These are phyloP conservation scores for Pseudonitzschia multistriata DNA, from an alignment of 108 stramenopile genomes.

Conservation along the genomic window DNA sequence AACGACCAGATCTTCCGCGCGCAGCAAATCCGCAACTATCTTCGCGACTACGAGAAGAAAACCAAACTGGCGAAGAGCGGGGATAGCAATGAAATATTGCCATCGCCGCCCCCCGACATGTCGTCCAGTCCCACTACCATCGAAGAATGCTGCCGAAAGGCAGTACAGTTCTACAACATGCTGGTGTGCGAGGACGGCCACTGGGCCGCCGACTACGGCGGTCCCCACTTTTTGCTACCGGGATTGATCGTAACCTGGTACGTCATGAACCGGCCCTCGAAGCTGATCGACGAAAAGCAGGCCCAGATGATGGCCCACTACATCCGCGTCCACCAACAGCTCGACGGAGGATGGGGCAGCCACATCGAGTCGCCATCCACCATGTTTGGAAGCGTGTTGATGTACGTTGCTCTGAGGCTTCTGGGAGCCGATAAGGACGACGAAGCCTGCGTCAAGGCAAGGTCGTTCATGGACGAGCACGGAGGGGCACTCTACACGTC, in stretches of 20 bases:
- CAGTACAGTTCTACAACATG: conserved; percentile 76
- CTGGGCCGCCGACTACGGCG: conserved; percentile 98
- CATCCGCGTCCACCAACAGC: conserved; percentile 92
- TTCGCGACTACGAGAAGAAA: conserved; percentile 34
- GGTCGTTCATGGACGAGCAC: conserved; percentile 75
- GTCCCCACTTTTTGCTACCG: conserved; percentile 97
- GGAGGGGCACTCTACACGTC: conserved; percentile 93
- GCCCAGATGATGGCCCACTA: conserved; percentile 80
- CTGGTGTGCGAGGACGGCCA: conserved; percentile 89
- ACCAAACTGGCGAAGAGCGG: not conserved
- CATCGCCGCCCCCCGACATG: conserved; percentile 23
- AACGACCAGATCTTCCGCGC: conserved; percentile 74
- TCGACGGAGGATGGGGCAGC: conserved; percentile 98
- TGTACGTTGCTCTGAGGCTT: conserved; percentile 90
- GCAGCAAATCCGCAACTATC: conserved; percentile 71
- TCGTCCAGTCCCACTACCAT: conserved; percentile 40
- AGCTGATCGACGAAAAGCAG: conserved; percentile 58
- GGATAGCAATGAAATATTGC: not conserved
- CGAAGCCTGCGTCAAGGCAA: conserved; percentile 44
- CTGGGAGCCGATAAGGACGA: conserved; percentile 75
- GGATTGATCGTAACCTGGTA: conserved; percentile 93
- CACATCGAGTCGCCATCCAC: conserved; percentile 97
- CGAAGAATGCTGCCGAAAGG: conserved; percentile 61
- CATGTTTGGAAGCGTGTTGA: conserved; percentile 95
- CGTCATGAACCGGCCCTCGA: conserved; percentile 66